A percentile compares a stretch with the other conserved stretches of the same genome.
Conservation (phyloP, 2,329 filamentous ascomycete genomes). For the Ophioceras dolichostomum region DNA sequence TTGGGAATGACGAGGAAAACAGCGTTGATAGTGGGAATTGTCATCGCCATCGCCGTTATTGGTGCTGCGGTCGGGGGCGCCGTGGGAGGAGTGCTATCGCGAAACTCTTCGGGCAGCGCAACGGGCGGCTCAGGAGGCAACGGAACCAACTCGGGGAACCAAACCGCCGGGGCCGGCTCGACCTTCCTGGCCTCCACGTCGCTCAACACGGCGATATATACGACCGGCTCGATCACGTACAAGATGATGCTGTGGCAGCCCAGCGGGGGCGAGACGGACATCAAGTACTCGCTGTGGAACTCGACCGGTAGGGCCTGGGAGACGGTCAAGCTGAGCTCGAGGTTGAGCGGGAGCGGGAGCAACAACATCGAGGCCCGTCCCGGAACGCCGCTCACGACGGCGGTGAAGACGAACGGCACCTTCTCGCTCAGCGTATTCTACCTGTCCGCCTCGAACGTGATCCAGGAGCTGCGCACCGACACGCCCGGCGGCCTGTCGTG, state of each 20-base stretch:
- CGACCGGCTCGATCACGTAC: neutral
- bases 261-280: neutral
- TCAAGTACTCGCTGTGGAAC: conserved; percentile 1
- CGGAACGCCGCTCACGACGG: neutral
- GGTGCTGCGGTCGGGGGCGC: conserved; percentile 1
- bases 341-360: neutral
- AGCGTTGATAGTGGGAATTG: neutral
- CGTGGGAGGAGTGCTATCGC: neutral
- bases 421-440: neutral
- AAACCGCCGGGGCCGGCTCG: neutral
- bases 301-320: neutral
- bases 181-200: neutral
- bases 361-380: neutral
- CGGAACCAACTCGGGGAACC: neutral
- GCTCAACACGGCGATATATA: neutral
- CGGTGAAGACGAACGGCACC: neutral
- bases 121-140: neutral
- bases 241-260: conserved; percentile 1
- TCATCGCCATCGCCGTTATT: neutral
- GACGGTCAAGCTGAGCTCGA: neutral
- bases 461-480: neutral
- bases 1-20: neutral
- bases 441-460: neutral
- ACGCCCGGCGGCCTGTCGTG: neutral
- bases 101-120: neutral